These are phyloP conservation scores for Backusella tuberculispora DNA, from an alignment of 192 early-diverging fungal genomes.

Conservation along the genomic window DNA sequence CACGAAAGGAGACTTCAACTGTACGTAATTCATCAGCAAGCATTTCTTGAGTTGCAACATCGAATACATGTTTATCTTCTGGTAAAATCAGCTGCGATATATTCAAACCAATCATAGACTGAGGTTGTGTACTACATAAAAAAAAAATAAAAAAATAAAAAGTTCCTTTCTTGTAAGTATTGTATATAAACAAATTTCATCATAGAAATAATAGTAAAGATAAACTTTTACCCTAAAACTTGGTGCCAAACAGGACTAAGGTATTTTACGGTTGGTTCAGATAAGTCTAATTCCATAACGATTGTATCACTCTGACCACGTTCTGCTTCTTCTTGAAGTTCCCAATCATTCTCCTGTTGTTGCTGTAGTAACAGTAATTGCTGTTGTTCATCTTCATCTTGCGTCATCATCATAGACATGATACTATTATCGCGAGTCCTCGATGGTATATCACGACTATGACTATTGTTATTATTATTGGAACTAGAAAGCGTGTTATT, in stretches of 20 bases:
- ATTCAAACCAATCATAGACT: constrained; percentile 47
- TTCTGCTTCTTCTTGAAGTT: constrained; percentile 65
- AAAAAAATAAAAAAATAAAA: constrained; percentile 19
- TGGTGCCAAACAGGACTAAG: constrained; percentile 69
- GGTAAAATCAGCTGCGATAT: constrained; percentile 58
- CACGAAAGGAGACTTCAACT: constrained; percentile 67
- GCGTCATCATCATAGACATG: constrained; percentile 9
- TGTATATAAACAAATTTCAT: background rate
- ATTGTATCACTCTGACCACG: constrained; percentile 72
- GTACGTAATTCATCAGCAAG: constrained; percentile 61
- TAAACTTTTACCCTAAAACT: constrained; percentile 67
- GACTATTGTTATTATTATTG: background rate
- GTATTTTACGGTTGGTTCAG: constrained; percentile 58
- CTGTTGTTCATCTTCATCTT: background rate
- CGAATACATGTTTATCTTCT: constrained; percentile 66
- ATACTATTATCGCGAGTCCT: constrained; percentile 3
- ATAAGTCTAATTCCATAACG: constrained; percentile 77
- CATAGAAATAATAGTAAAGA: constrained; percentile 27
- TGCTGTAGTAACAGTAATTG: no score
- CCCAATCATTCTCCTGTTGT: constrained; percentile 39
- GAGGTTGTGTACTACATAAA: constrained; percentile 47
- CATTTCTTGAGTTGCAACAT: constrained; percentile 57
- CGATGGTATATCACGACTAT: background rate
- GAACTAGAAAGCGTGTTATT: background rate
- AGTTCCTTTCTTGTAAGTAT: background rate